Conservation (phyloP, 2,329 filamentous ascomycete species). For the Penicillium hordei region DNA sequence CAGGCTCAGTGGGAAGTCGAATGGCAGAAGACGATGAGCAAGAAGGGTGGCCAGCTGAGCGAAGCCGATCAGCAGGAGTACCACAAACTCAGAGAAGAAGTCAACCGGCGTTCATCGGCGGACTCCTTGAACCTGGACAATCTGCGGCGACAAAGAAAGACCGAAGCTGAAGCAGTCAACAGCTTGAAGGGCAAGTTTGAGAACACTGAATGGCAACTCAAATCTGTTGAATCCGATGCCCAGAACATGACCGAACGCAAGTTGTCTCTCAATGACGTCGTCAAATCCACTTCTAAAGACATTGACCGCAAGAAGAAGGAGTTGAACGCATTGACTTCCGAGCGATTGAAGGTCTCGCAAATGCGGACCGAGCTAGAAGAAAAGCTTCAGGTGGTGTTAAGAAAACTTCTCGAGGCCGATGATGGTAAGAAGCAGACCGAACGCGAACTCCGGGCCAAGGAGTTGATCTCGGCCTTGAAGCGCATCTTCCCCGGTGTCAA, state of each 20-base stretch:
- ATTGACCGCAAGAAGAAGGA: constrained; percentile 88
- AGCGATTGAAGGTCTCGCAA: constrained; percentile 76
- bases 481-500: constrained; percentile 89
- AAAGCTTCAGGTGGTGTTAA: constrained; percentile 77
- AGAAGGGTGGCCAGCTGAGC: constrained; percentile 81
- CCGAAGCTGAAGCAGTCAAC: constrained; percentile 85
- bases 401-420: constrained; percentile 80
- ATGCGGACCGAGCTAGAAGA: constrained; percentile 87
- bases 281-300: constrained; percentile 70
- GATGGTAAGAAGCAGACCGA: constrained; percentile 82
- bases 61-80: constrained; percentile 88
- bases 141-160: constrained; percentile 83
- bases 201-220: constrained; percentile 68
- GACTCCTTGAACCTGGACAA: constrained; percentile 83
- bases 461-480: constrained; percentile 82
- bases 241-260: constrained; percentile 68
- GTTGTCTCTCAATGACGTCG: constrained; percentile 59
- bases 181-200: constrained; percentile 88
- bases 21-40: constrained; percentile 79
- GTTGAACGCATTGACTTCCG: constrained; percentile 79
- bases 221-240: constrained; percentile 72
- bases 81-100: constrained; percentile 77
- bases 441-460: constrained; percentile 74
- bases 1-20: constrained; percentile 85
- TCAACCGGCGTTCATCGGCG: constrained; percentile 75